Percentiles rank a stretch among this genome's conserved stretches.
Evolutionary conservation across 2,329 filamentous ascomycete species (phyloP).

Genomic region (Beauveria medogensis): DNA sequence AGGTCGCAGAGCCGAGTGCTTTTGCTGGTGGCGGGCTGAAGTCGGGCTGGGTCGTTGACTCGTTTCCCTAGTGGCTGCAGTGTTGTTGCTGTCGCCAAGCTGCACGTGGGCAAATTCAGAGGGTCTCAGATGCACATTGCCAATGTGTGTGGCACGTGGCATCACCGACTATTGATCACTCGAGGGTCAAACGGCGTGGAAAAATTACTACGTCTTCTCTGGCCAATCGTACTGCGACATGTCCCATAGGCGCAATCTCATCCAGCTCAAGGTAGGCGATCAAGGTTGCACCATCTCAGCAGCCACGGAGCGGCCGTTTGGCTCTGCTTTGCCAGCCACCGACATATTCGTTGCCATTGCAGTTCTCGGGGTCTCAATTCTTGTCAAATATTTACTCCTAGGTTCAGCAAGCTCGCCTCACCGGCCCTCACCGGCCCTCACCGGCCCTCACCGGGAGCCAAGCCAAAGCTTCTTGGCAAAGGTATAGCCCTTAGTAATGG

Average conservation of each 20-base stretch:
- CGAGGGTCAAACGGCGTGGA: too few relatives aligned
- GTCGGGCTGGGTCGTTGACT: not conserved
- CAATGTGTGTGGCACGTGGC: not conserved
- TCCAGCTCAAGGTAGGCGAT: not conserved
- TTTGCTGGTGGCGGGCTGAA: not conserved
- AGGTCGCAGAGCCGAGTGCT: not conserved
- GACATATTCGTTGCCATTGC: too few relatives aligned
- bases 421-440: not conserved
- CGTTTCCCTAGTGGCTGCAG: not conserved
- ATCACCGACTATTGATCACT: too few relatives aligned
- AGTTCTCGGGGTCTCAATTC: not conserved
- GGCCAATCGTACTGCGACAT: not conserved
- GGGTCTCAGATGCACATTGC: not conserved
- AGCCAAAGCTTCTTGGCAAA: not conserved
- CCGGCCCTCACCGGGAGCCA: not conserved
- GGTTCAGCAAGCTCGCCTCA: not conserved
- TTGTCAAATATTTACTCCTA: not conserved
- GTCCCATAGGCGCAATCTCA: not conserved
- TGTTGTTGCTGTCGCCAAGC: not conserved
- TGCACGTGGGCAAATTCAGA: slow-evolving; percentile 3
- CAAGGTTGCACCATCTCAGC: not conserved
- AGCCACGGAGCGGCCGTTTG: not conserved
- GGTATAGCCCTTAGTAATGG: too few relatives aligned
- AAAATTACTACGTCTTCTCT: not conserved
- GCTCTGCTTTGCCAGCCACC: too few relatives aligned